These are phyloP conservation scores for Myxozyma monticola DNA, from an alignment of 805 yeast species.

Conservation along the genomic window DNA sequence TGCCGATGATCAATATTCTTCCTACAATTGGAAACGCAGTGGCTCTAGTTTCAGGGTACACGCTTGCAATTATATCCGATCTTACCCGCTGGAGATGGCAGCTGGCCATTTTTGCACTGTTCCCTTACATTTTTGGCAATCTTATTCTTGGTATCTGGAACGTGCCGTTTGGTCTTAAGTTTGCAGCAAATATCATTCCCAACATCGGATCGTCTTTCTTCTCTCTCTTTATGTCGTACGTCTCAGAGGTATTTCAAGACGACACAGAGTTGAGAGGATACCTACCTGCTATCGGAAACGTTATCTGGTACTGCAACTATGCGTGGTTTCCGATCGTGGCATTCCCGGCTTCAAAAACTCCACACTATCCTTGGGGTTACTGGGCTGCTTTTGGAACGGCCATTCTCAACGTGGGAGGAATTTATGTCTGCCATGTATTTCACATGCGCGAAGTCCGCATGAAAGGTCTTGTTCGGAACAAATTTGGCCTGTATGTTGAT, in stretches of 20 bases:
- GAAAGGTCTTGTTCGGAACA: conserved; percentile 17
- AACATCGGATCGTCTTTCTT: conserved; percentile 19
- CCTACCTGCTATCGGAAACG: conserved; percentile 39
- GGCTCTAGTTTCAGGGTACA: conserved; percentile 35
- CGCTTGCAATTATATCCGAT: conserved; percentile 38
- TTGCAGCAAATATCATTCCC: conserved; percentile 26
- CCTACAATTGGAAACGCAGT: conserved; percentile 41
- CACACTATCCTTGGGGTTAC: conserved; percentile 33
- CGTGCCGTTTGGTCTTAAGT: conserved; percentile 22
- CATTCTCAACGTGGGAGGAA: conserved; percentile 5
- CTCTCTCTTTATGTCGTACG: conserved; percentile 31
- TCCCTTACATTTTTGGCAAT: conserved; percentile 25
- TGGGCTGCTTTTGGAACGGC: conserved; percentile 19
- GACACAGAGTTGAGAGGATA: conserved; percentile 37
- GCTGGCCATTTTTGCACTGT: conserved; percentile 9
- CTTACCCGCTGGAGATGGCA: conserved; percentile 38
- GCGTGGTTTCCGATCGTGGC: conserved; percentile 37
- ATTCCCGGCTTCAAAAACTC: conserved; percentile 40
- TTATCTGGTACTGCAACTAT: conserved; percentile 33
- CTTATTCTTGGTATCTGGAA: conserved; percentile 26
- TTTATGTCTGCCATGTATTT: conserved; percentile 16
- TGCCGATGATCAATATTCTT: conserved; percentile 36
- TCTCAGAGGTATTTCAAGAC: conserved; percentile 34
- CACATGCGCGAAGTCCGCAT: conserved; percentile 19
- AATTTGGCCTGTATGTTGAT: conserved; percentile 20